Percentiles rank a stretch among this genome's conserved stretches.
These are phyloP conservation scores for Phialophora expanda DNA, from an alignment of 2,329 filamentous ascomycete species.

Conservation along the genomic window DNA sequence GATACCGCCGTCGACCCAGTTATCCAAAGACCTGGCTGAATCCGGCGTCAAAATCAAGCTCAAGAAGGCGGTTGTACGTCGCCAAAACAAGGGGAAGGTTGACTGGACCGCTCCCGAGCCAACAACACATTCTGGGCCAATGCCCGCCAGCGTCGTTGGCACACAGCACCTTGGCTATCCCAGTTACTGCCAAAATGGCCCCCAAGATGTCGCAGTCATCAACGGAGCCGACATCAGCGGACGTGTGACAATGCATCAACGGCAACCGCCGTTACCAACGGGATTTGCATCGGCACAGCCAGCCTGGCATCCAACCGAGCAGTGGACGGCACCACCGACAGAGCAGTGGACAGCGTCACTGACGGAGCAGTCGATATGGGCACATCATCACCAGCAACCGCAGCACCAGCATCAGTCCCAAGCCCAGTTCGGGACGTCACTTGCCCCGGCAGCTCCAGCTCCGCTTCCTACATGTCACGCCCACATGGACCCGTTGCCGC, in stretches of 20 bases:
- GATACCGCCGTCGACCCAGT: not conserved
- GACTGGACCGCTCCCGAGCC: not conserved
- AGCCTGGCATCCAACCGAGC: not conserved
- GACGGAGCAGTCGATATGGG: not conserved
- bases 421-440: not conserved
- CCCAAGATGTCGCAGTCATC: not conserved
- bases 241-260: not conserved
- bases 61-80: not conserved
- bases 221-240: not conserved
- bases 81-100: not conserved
- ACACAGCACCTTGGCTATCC: not conserved
- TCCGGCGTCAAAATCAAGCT: conserved; percentile 1
- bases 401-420: not conserved
- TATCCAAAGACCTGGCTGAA: not conserved
- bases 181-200: not conserved
- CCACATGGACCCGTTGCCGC: not conserved
- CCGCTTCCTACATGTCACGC: not conserved
- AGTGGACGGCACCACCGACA: not conserved
- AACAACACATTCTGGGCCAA: not conserved
- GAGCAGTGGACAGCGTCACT: not conserved
- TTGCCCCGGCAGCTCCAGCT: not conserved
- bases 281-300: not conserved
- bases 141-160: not conserved
- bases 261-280: not conserved
- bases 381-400: not conserved